Base-by-base conservation (phyloP, 345 rosid species). In the Draba incana region DNA sequence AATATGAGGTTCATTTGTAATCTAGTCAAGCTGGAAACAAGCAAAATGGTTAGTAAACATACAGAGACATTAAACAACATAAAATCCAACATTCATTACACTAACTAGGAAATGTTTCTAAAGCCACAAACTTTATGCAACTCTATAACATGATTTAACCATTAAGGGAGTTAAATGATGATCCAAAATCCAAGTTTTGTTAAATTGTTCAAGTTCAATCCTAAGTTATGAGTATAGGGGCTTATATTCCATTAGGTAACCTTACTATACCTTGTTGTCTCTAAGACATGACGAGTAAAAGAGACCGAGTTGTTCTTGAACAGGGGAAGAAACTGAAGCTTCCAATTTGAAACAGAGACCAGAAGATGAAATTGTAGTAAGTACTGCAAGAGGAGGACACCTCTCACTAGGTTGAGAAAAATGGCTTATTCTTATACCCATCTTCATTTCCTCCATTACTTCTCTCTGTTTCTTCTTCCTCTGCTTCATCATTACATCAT, bases 341-440 rank as follows among this genome's bases (percentile, higher is more conserved):
- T 92, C 94, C 88, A 95, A 82, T 88, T 92, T 95, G 89, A 89
- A 92, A 93, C 93, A 89, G 44, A 85, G 71, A 62, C 97, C 92
- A 84, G 56, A 70, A 57, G 87, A 69, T 31, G 88, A 78, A 72
- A 95, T 62, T 56, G 94, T 88, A 82, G 85, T 88, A 8, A 95
- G 90, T 33, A 95, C 98, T 31, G 98, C 84, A 27, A 95, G 92
- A 66, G 98, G 99, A 27, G 94, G 88, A 70, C 98, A 92, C 63
- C 99, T 95, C 80, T 95, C 96, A 74, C 99, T 89, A 52, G 88
- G 59, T 76, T 72, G 79, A 54, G 98, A 85, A 75, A 89, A 85
- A 79, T 78, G 76, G 65, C 79, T 77, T 44, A 88, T 84, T 47
- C 78, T 85, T 87, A 95, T 82, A 69, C 83, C 96, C 71, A 78